Evolutionary conservation across 1,284 basidiomycete genomes (phyloP), one percentile per base, ranked within the genome.

Genomic region (Microbotryum silenes-acaulis): DNA sequence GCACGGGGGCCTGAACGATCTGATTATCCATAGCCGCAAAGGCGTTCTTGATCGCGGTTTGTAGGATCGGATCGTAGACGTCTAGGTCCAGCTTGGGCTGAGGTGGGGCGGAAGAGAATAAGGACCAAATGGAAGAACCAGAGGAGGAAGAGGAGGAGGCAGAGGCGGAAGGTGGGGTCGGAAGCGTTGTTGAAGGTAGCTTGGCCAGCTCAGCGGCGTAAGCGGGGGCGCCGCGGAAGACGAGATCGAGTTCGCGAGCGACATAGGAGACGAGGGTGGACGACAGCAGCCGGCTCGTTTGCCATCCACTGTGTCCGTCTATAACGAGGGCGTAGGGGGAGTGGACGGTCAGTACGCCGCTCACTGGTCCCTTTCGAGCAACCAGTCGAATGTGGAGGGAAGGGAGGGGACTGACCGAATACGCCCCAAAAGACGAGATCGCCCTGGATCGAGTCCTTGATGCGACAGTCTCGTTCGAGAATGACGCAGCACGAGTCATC

Each of bases 281-380:
- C 2, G 88, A 86, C 37, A 99, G 84, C 33, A 97, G 80, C 61
- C 84, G 82, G 6, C 89, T 91, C 1, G 96, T 98, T 60, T 90
- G 82, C 66, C 73, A 81, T 1, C 91, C 96, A 2, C 84, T 81
- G 74, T 98, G 96, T 2, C 96, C 96, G 73, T 98, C 96, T 83
- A 42, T 10, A n/a, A 42, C 16, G 20, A 25, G n/a, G 8, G 21
- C 45, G 37, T 5, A 6, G 16, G 46, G n/a, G 37, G 47, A 21
- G 16, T 21, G 5, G n/a, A 33, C 20, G 4, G 16, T 6, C 10
- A 21, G 8, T 47, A 49, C 20, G 37, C 56, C 54, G 60, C 59
- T 21, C 55, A 64, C 21, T 31, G 31, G 8, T 31, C 31, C 31
- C 60, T 59, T 16, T 55, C 59, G 42, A 64, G 57, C 55, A 64